Conservation (phyloP, 1,284 basidiomycete species). For the Mycena citricolor region DNA sequence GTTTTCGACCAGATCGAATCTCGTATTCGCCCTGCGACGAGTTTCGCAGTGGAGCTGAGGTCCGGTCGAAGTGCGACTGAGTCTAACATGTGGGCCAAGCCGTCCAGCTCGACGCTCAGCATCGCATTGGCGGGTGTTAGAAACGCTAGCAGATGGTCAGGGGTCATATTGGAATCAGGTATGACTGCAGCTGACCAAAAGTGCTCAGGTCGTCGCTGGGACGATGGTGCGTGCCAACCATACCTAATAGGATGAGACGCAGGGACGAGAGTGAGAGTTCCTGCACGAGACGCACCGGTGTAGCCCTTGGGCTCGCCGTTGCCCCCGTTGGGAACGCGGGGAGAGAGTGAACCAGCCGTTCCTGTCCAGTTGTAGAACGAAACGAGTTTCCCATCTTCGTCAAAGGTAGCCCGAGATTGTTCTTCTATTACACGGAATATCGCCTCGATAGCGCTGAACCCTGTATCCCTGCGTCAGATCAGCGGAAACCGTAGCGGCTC, state of each 20-base stretch:
- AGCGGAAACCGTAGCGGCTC: constrained; percentile 4
- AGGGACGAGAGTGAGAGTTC: neutral
- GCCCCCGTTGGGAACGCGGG: constrained; percentile 65
- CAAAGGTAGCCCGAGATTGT: constrained; percentile 72
- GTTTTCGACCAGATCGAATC: constrained; percentile 65
- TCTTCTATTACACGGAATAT: constrained; percentile 74
- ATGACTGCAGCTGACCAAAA: constrained; percentile 48
- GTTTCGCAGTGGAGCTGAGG: constrained; percentile 52
- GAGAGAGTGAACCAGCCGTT: constrained; percentile 60
- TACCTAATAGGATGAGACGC: constrained; percentile 23
- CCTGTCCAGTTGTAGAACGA: constrained; percentile 82
- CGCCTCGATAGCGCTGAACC: constrained; percentile 64
- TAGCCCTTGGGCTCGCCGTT: constrained; percentile 66
- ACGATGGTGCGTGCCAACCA: constrained; percentile 74
- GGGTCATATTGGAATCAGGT: neutral
- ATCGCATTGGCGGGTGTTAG: constrained; percentile 76
- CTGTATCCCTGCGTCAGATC: constrained; percentile 33
- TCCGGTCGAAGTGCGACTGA: constrained; percentile 44
- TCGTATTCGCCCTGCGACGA: constrained; percentile 58
- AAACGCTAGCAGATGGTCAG: constrained; percentile 48
- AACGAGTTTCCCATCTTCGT: constrained; percentile 66
- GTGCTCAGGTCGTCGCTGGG: constrained; percentile 73
- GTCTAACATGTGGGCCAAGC: constrained; percentile 63
- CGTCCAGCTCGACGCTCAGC: constrained; percentile 66
- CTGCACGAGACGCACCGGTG: constrained; percentile 37